phyloP scores from a whole-genome alignment of 192 early-diverging fungal genomes.

The Chytriomyces sp. region DNA sequence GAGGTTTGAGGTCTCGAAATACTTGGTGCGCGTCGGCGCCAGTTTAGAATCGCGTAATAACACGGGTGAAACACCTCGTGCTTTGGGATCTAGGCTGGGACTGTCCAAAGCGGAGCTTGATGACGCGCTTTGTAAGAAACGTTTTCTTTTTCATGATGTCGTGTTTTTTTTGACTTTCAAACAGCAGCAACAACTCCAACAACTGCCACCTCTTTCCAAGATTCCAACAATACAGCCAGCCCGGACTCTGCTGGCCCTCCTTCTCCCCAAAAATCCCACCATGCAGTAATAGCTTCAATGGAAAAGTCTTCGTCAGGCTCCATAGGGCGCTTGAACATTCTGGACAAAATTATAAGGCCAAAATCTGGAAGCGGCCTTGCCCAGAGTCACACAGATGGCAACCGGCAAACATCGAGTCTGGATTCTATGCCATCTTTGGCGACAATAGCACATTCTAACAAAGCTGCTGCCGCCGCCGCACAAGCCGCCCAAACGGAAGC shows the following conservation, averaged over 20 bases:
- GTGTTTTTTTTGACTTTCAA: not conserved
- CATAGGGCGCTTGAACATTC: constrained; percentile 4
- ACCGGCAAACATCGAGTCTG: not conserved
- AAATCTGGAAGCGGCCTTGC: no score
- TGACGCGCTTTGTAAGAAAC: constrained; percentile 29
- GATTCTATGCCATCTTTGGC: not conserved
- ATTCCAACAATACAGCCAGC: not conserved
- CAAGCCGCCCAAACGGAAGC: no score
- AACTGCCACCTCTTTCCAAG: constrained; percentile 21
- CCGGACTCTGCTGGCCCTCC: not conserved
- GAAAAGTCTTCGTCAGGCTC: not conserved
- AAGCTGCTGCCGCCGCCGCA: not conserved
- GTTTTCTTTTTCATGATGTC: not conserved
- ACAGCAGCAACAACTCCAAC: not conserved
- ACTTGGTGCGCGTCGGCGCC: constrained; percentile 33
- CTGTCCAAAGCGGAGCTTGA: constrained; percentile 29
- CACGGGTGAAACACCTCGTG: constrained; percentile 18
- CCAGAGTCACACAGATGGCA: no score
- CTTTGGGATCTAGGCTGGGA: constrained; percentile 17
- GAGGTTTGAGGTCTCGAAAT: constrained; percentile 26
- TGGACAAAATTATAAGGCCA: constrained; percentile 19
- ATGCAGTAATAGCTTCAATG: not conserved
- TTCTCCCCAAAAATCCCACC: not conserved
- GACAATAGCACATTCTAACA: not conserved
- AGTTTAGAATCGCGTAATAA: constrained; percentile 10